These are phyloP conservation scores for Trametes versicolor DNA, from an alignment of 1,284 basidiomycete species.

Conservation along the genomic window DNA sequence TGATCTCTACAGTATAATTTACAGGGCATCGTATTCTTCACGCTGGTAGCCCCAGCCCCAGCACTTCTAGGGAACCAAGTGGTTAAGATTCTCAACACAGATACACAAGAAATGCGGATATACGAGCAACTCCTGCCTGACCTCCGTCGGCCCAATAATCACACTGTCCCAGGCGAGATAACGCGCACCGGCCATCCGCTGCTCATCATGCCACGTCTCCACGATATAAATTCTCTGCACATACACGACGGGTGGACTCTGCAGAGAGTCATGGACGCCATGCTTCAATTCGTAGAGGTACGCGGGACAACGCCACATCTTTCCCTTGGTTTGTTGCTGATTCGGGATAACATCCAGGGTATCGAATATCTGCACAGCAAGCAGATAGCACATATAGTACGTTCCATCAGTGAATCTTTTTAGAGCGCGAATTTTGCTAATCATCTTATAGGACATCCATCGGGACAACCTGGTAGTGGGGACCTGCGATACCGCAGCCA, in stretches of 20 bases:
- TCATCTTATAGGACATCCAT: background rate
- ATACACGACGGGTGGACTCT: background rate
- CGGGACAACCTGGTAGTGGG: background rate
- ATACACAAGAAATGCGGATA: background rate
- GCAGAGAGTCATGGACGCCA: background rate
- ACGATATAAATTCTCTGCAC: background rate
- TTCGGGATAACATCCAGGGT: background rate
- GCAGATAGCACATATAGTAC: conserved; percentile 2
- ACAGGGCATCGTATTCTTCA: background rate
- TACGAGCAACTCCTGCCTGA: background rate
- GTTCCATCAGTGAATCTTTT: background rate
- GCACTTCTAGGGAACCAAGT: background rate
- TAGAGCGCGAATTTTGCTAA: no score
- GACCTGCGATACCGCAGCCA: background rate
- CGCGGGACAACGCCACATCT: background rate
- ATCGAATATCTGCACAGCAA: conserved; percentile 2
- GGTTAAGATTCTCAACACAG: background rate
- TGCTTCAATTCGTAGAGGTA: background rate
- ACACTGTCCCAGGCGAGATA: conserved; percentile 4
- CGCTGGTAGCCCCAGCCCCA: background rate
- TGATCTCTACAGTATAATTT: no score
- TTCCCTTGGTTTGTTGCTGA: background rate
- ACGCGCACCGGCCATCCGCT: background rate
- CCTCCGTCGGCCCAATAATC: background rate
- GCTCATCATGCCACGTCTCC: conserved; percentile 5